Conservation (phyloP, 345 rosid genomes). For the Orychophragmus violaceus region DNA sequence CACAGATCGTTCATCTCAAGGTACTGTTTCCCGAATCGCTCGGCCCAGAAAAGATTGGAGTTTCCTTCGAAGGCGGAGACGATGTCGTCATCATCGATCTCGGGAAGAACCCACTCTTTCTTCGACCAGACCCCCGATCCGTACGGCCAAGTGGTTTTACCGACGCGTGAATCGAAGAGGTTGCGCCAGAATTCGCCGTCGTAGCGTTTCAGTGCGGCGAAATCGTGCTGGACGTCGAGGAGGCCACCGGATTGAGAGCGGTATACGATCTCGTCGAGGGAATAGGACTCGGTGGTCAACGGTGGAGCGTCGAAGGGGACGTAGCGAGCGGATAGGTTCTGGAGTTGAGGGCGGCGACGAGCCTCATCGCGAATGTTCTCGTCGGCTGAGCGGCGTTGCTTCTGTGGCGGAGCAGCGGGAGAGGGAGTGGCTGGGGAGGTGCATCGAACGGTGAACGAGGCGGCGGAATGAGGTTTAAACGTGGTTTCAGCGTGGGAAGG, state of each 20-base stretch:
- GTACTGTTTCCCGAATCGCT: conserved; percentile 63
- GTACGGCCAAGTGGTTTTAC: conserved; percentile 73
- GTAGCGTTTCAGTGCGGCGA: conserved; percentile 51
- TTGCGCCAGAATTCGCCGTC: conserved; percentile 68
- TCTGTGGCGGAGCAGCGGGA: conserved; percentile 18
- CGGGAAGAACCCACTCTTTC: conserved; percentile 83
- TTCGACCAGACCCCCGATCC: conserved; percentile 90
- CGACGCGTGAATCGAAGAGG: conserved; percentile 76
- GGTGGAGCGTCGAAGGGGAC: conserved; percentile 62
- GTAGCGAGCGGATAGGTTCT: conserved; percentile 53
- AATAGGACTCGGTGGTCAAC: conserved; percentile 49
- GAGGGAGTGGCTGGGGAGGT: background rate
- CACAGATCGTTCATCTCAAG: conserved; percentile 72
- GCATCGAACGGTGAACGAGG: conserved; percentile 17
- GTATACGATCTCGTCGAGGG: conserved; percentile 83
- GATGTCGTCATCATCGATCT: conserved; percentile 69
- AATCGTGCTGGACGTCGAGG: conserved; percentile 72
- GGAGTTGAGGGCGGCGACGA: conserved; percentile 41
- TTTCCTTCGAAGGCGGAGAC: conserved; percentile 82
- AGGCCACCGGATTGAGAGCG: conserved; percentile 71
- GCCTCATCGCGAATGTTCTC: conserved; percentile 66
- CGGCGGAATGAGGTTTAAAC: conserved; percentile 12
- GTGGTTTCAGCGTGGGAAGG: conserved; percentile 26
- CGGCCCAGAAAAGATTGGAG: conserved; percentile 86
- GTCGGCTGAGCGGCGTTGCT: conserved; percentile 17